A percentile compares a stretch with the other conserved stretches of the same genome.
These are phyloP conservation scores for Neolentinus lepideus DNA, from an alignment of 1,284 basidiomycete genomes.

Conservation along the genomic window DNA sequence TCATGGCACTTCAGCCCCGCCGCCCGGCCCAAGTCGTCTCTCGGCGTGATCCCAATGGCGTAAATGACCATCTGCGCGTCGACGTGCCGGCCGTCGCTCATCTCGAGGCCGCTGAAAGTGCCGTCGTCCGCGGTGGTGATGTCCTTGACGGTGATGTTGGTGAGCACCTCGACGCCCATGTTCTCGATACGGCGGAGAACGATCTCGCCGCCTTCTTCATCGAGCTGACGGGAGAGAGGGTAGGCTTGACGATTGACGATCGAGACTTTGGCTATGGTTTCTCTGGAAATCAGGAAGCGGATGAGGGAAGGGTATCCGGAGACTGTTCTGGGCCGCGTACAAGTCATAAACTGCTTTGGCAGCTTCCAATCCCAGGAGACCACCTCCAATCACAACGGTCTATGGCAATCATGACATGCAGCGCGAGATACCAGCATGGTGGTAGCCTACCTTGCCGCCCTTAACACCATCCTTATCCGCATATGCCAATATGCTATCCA, in stretches of 20 bases:
- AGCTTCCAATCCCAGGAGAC: constrained; percentile 68
- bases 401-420: constrained; percentile 6
- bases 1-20: constrained; percentile 42
- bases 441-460: constrained; percentile 15
- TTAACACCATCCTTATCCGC: constrained; percentile 37
- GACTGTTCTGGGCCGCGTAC: background rate
- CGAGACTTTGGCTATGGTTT: constrained; percentile 33
- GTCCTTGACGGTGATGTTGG: constrained; percentile 39
- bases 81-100: constrained; percentile 36
- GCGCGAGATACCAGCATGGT: background rate
- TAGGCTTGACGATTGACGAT: constrained; percentile 59
- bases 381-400: constrained; percentile 65
- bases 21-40: constrained; percentile 57
- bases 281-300: constrained; percentile 1
- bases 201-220: constrained; percentile 61
- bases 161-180: constrained; percentile 59
- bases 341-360: constrained; percentile 70
- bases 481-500: constrained; percentile 56
- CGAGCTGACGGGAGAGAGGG: constrained; percentile 67
- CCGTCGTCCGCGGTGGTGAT: constrained; percentile 27
- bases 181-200: constrained; percentile 60
- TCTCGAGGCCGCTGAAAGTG: constrained; percentile 39
- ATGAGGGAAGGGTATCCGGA: background rate
- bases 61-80: constrained; percentile 51
- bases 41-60: constrained; percentile 63